A percentile compares a stretch with the other conserved stretches of the same genome.
Conservation (phyloP, 2,329 filamentous ascomycete genomes). For the Blastomyces percursus region DNA sequence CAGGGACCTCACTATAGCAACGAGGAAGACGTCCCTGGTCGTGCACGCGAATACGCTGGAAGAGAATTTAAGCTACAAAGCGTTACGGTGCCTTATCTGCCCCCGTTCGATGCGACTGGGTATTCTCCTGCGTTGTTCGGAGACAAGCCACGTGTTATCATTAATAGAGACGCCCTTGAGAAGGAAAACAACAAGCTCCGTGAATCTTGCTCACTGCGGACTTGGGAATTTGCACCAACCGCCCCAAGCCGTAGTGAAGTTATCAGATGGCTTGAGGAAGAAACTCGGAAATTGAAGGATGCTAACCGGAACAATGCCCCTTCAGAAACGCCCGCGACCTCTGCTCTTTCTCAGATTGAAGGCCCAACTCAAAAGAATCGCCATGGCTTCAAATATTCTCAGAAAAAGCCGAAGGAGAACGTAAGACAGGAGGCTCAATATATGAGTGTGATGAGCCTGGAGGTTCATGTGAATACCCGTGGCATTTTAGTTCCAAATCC, state of each 20-base stretch:
- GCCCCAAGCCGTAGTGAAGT: conserved; percentile 66
- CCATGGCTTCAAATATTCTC: conserved; percentile 76
- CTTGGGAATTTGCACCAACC: conserved; percentile 64
- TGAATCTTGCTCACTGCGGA: conserved; percentile 49
- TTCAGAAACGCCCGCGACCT: conserved; percentile 17
- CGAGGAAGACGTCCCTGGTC: conserved; percentile 69
- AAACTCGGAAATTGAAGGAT: conserved; percentile 20
- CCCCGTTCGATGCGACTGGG: conserved; percentile 59
- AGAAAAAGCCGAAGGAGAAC: conserved; percentile 60
- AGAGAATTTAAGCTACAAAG: conserved; percentile 71
- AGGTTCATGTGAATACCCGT: conserved; percentile 82
- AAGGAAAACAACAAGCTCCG: conserved; percentile 43
- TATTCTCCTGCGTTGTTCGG: conserved; percentile 47
- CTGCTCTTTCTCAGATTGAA: conserved; percentile 68
- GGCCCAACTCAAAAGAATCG: conserved; percentile 73
- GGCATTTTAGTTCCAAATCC: conserved; percentile 75
- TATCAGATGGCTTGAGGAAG: conserved; percentile 50
- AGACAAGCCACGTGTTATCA: conserved; percentile 36
- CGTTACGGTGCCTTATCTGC: conserved; percentile 65
- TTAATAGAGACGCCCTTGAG: conserved; percentile 45
- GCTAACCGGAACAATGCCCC: conserved; percentile 5
- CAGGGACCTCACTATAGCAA: conserved; percentile 78
- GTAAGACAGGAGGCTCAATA: conserved; percentile 78
- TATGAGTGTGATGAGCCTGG: conserved; percentile 93
- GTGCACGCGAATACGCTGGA: conserved; percentile 72